Conservation (phyloP, 2,329 filamentous ascomycete species). For the Thelonectria rubi region DNA sequence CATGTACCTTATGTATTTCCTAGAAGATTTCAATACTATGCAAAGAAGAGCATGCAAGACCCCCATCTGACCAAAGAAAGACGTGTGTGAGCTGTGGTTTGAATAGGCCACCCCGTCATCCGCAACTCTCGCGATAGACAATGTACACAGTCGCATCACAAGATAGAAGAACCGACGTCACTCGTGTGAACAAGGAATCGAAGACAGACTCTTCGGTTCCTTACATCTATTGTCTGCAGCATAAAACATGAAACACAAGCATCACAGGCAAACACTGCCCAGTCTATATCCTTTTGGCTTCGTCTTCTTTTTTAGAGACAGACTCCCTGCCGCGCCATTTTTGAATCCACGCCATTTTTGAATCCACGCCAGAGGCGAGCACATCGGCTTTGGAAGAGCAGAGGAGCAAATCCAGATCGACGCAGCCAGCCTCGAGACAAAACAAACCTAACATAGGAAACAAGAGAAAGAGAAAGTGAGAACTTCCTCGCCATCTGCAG, state of each 20-base stretch:
- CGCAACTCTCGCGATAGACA: background rate
- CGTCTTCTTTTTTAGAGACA: constrained; percentile 30
- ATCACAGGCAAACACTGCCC: constrained; percentile 19
- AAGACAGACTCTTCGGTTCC: background rate
- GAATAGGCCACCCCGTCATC: too few species aligned
- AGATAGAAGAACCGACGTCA: background rate
- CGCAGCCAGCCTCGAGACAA: constrained; percentile 16
- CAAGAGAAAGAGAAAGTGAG: background rate
- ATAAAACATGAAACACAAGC: constrained; percentile 13
- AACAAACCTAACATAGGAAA: background rate
- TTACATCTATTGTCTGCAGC: constrained; percentile 28
- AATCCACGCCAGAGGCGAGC: constrained; percentile 20
- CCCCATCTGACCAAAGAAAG: too few species aligned
- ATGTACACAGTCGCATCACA: background rate
- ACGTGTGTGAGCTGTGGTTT: too few species aligned
- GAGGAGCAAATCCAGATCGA: background rate
- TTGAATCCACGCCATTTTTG: constrained; percentile 25
- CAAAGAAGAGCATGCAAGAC: background rate
- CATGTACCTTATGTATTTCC: background rate
- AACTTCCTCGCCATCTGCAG: constrained; percentile 3
- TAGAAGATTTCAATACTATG: background rate
- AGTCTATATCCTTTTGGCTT: constrained; percentile 37
- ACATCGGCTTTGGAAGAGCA: constrained; percentile 2
- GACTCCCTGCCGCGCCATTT: constrained; percentile 32
- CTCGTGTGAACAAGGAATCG: background rate